Evolutionary conservation across 495 filamentous ascomycete species (phyloP).

Genomic region (Annulohypoxylon moriforme): DNA sequence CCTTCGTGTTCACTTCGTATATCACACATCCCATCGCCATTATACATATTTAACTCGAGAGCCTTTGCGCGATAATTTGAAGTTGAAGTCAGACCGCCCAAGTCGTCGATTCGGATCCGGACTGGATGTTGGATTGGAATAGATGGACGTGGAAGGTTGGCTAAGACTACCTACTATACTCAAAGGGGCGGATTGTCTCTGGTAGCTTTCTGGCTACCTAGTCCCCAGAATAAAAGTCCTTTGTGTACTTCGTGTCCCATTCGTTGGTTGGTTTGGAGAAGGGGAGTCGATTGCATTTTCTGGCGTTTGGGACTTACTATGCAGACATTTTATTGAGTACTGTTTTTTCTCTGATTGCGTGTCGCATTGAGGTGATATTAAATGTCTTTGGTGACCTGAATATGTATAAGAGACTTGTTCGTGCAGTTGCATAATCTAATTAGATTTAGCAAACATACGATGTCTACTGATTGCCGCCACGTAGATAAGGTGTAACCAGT

Average conservation of each 20-base stretch:
- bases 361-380: background rate
- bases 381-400: background rate
- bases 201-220: constrained; percentile 42
- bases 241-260: constrained; percentile 34
- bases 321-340: constrained; percentile 39
- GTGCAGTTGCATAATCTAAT: background rate
- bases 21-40: constrained; percentile 27
- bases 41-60: constrained; percentile 44
- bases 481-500: background rate
- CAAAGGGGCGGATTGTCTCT: constrained; percentile 40
- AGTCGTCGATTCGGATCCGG: constrained; percentile 11
- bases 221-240: constrained; percentile 24
- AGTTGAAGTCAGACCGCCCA: constrained; percentile 12
- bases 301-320: constrained; percentile 32
- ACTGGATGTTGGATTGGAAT: constrained; percentile 31
- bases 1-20: constrained; percentile 45
- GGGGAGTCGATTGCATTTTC: constrained; percentile 41
- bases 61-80: constrained; percentile 32
- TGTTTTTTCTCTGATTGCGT: constrained; percentile 10
- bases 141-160: constrained; percentile 11
- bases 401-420: background rate
- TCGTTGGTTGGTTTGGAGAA: constrained; percentile 40
- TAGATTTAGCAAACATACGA: background rate
- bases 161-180: constrained; percentile 3
- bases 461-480: background rate